Conservation (phyloP, 1,284 basidiomycete species). For the Boletellus dicymbophilus region DNA sequence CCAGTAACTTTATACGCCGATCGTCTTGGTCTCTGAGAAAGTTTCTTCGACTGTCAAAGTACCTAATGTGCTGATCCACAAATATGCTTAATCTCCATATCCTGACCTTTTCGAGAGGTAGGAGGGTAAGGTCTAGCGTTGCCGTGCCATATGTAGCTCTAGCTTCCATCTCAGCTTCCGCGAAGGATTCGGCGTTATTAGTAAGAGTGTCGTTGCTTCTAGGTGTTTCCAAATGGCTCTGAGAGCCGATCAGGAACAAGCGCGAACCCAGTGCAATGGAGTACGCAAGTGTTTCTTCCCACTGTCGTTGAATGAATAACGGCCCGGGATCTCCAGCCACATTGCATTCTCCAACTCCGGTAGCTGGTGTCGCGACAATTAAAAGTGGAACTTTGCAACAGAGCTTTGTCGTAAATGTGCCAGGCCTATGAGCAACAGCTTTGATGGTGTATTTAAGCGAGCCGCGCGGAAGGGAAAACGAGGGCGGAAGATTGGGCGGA, state of each 20-base stretch:
- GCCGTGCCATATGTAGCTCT: conserved; percentile 53
- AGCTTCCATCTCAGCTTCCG: conserved; percentile 3
- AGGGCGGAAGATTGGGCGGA: conserved; percentile 81
- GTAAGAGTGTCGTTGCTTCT: not conserved
- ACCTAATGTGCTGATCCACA: conserved; percentile 61
- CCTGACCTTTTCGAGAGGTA: conserved; percentile 88
- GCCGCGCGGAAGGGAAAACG: conserved; percentile 79
- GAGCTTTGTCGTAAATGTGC: conserved; percentile 82
- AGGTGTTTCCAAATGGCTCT: conserved; percentile 3
- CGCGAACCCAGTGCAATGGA: conserved; percentile 83
- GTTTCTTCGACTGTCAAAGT: conserved; percentile 2
- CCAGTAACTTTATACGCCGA: conserved; percentile 15
- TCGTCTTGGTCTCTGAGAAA: conserved; percentile 4
- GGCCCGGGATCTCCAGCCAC: conserved; percentile 46
- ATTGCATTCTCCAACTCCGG: conserved; percentile 50
- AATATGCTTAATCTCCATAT: conserved; percentile 77
- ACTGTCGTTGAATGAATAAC: conserved; percentile 80
- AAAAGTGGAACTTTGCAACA: conserved; percentile 73
- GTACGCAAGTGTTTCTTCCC: conserved; percentile 91
- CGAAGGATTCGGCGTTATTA: conserved; percentile 1
- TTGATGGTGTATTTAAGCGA: conserved; percentile 81
- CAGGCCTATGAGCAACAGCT: conserved; percentile 85
- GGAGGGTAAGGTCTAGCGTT: conserved; percentile 79
- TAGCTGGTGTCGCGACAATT: conserved; percentile 78
- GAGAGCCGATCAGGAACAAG: conserved; percentile 76